Conservation (phyloP, 225 moss, liverwort and hornwort genomes). For the Ulota crispa region DNA sequence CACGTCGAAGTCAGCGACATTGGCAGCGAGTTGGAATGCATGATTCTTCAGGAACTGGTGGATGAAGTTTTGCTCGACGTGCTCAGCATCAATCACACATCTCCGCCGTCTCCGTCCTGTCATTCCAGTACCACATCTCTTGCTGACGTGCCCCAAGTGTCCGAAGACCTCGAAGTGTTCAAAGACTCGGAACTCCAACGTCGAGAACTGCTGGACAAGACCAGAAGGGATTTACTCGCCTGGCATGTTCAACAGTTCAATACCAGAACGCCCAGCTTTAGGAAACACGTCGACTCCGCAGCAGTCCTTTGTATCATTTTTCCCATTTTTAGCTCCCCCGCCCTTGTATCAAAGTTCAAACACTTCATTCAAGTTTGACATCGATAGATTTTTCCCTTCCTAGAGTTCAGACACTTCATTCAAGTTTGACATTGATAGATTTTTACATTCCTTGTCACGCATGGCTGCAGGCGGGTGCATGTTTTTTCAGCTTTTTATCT, state of each 20-base stretch:
- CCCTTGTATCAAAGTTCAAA: no score
- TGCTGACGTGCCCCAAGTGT: no score
- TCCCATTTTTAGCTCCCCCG: constrained; percentile 19
- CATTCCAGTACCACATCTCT: no score
- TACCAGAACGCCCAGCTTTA: constrained; percentile 52
- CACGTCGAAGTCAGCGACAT: constrained; percentile 42
- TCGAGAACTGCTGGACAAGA: constrained; percentile 52
- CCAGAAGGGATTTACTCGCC: constrained; percentile 53
- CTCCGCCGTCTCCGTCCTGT: neutral
- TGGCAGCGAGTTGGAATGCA: constrained; percentile 29
- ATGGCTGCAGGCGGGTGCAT: constrained; percentile 1
- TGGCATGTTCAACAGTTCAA: constrained; percentile 68
- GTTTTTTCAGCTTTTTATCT: neutral
- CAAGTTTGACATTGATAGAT: constrained; percentile 10
- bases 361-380: no score
- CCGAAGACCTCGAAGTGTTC: neutral
- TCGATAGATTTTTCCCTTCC: neutral
- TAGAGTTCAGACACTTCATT: no score
- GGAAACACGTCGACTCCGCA: constrained; percentile 4
- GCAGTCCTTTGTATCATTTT: constrained; percentile 47
- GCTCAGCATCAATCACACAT: neutral
- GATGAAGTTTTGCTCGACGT: constrained; percentile 35
- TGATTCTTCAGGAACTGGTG: constrained; percentile 42
- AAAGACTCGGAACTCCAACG: constrained; percentile 41
- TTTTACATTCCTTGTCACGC: neutral